Percentiles rank a stretch among this genome's conserved stretches.
phyloP scores from a whole-genome alignment of 139 green algal species.

The Micromonas commoda region DNA sequence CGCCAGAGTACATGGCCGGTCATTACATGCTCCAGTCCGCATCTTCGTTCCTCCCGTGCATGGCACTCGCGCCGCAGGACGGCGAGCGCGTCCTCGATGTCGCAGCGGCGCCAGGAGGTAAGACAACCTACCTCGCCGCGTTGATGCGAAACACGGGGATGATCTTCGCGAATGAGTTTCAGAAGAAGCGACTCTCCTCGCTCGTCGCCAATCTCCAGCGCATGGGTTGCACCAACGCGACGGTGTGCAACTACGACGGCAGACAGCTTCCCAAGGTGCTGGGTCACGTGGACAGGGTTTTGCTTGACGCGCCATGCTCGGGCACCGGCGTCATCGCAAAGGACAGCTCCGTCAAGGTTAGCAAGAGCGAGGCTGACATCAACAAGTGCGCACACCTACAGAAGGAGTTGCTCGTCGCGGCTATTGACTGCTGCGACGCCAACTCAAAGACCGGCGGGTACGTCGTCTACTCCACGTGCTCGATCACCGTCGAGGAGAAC shows the following conservation, averaged over 20 bases:
- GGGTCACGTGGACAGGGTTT: conserved; percentile 72
- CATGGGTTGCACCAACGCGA: conserved; percentile 88
- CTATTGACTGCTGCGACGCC: conserved; percentile 92
- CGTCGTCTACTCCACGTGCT: conserved; percentile 96
- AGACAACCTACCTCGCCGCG: conserved; percentile 92
- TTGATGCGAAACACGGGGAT: conserved; percentile 93
- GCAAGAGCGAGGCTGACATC: conserved; percentile 83
- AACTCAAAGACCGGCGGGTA: conserved; percentile 66
- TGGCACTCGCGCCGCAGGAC: conserved; percentile 88
- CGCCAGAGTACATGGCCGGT: conserved; percentile 98
- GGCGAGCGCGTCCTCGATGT: conserved; percentile 81
- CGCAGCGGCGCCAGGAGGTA: conserved; percentile 94
- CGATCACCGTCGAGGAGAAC: conserved; percentile 97
- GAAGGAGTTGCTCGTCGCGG: conserved; percentile 94
- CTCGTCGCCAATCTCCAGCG: conserved; percentile 88
- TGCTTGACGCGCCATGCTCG: conserved; percentile 96
- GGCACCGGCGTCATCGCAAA: conserved; percentile 95
- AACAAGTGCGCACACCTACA: conserved; percentile 84
- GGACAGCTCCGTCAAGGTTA: conserved; percentile 86
- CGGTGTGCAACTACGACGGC: conserved; percentile 95
- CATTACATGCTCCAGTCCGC: conserved; percentile 88
- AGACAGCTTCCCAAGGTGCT: conserved; percentile 68
- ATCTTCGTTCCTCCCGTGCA: conserved; percentile 94
- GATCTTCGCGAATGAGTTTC: conserved; percentile 96
- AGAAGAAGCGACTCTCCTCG: conserved; percentile 79